Percentiles rank a stretch among this genome's conserved stretches.
Conservation (phyloP, 2,329 filamentous ascomycete genomes). For the Rhynchosporium agropyri region DNA sequence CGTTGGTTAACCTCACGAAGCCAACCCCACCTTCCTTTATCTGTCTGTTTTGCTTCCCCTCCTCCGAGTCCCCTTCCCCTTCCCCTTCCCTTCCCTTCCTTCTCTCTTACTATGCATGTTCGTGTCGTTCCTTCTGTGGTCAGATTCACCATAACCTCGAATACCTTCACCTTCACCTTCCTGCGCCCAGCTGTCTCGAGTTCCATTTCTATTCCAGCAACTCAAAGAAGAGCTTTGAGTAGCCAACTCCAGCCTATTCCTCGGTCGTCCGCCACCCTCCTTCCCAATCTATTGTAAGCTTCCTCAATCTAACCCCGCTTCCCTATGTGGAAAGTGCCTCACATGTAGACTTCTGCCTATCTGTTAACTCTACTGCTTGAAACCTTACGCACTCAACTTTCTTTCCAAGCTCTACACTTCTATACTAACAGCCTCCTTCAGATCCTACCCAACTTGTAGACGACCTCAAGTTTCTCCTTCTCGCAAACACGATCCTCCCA, state of each 20-base stretch:
- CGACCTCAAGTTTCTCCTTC: conserved; percentile 32
- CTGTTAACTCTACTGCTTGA: neutral
- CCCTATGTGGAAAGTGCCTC: neutral
- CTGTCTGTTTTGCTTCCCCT: no score
- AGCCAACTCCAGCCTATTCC: conserved; percentile 19
- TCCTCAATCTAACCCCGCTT: conserved; percentile 2
- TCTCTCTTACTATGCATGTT: conserved; percentile 39
- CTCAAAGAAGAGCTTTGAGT: conserved; percentile 35
- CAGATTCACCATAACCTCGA: conserved; percentile 35
- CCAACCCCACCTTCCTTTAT: conserved; percentile 19
- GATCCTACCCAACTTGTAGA: conserved; percentile 30
- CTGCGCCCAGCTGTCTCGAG: conserved; percentile 34
- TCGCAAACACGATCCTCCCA: conserved; percentile 29
- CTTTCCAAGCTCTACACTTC: conserved; percentile 5
- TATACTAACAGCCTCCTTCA: conserved; percentile 21
- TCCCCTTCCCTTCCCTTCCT: conserved; percentile 1
- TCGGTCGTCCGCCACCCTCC: conserved; percentile 22
- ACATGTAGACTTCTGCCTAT: neutral
- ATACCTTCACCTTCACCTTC: conserved; percentile 13
- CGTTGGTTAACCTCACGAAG: no score
- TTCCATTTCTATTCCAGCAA: conserved; percentile 29
- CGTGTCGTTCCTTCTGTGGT: conserved; percentile 36
- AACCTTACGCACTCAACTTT: neutral
- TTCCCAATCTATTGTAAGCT: conserved; percentile 27
- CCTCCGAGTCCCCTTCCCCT: no score